Evolutionary conservation across 2,329 filamentous ascomycete species (phyloP).

Genomic region (Aspergillus hortae): DNA sequence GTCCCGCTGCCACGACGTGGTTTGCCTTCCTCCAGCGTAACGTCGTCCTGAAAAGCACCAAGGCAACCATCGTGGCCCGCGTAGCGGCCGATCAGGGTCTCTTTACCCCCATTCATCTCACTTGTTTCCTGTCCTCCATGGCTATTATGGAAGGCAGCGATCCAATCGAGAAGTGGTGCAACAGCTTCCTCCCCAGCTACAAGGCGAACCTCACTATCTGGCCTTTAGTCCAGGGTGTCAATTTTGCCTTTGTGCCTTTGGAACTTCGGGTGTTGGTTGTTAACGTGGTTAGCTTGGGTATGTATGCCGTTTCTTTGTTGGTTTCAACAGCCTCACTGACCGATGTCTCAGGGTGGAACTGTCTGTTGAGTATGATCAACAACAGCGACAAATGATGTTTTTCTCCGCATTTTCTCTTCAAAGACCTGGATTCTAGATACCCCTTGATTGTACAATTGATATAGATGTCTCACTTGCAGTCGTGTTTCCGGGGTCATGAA

Average conservation of each 20-base stretch:
- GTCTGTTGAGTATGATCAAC: constrained; percentile 56
- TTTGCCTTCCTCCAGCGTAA: constrained; percentile 72
- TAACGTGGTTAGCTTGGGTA: constrained; percentile 72
- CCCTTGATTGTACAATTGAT: constrained; percentile 14
- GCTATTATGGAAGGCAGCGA: constrained; percentile 70
- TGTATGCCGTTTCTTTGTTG: constrained; percentile 22
- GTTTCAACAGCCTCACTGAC: background rate
- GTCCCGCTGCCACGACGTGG: constrained; percentile 83
- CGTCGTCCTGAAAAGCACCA: constrained; percentile 62
- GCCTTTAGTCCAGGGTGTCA: constrained; percentile 78
- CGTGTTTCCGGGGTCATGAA: constrained; percentile 7
- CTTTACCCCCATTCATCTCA: constrained; percentile 81
- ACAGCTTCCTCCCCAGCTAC: constrained; percentile 68
- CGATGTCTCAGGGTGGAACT: constrained; percentile 53
- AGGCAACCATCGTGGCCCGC: constrained; percentile 69
- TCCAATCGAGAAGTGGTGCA: constrained; percentile 66
- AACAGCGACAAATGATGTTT: constrained; percentile 37
- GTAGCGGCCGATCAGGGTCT: constrained; percentile 76
- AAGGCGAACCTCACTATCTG: constrained; percentile 84
- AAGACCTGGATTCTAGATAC: constrained; percentile 32
- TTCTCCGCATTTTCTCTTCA: background rate
- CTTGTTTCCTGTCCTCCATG: constrained; percentile 79
- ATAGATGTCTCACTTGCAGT: constrained; percentile 8
- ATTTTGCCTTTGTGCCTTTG: constrained; percentile 83
- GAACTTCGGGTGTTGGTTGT: constrained; percentile 82